Conservation (phyloP, 306 rosid genomes). For the Fragaria ananassa region DNA sequence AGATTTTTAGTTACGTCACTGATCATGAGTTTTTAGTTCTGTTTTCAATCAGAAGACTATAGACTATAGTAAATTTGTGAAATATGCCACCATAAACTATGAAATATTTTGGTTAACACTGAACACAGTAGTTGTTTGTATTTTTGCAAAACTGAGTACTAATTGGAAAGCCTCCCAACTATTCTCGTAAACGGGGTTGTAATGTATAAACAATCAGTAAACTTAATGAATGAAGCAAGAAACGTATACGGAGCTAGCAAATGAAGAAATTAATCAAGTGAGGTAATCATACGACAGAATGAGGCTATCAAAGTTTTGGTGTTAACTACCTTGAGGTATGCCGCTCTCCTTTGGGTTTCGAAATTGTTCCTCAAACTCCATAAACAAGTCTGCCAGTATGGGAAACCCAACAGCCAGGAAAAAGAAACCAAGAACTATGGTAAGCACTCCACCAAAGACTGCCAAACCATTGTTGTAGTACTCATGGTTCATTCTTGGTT, state of each 20-base stretch:
- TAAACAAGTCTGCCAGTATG: conserved; percentile 44
- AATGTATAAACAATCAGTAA: neutral
- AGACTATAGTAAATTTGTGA: neutral
- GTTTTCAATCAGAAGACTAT: neutral
- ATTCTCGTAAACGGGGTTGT: no score
- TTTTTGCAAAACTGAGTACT: neutral
- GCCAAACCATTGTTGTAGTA: conserved; percentile 24
- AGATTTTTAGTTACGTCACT: no score
- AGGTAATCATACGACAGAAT: neutral
- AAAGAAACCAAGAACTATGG: conserved; percentile 49
- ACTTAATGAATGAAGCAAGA: neutral
- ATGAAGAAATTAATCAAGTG: neutral
- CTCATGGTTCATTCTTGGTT: conserved; percentile 14
- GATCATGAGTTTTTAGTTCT: neutral
- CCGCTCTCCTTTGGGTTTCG: conserved; percentile 30
- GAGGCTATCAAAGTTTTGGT: neutral
- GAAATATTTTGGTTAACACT: neutral
- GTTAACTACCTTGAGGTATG: conserved; percentile 20
- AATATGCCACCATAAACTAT: neutral
- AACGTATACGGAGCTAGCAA: neutral
- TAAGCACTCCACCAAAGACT: conserved; percentile 38
- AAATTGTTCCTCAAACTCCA: conserved; percentile 40
- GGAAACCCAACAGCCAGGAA: conserved; percentile 49
- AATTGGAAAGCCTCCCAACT: neutral
- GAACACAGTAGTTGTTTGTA: neutral